Evolutionary conservation across 1,284 basidiomycete species (phyloP).

Genomic region (Cryptococcus sp.): DNA sequence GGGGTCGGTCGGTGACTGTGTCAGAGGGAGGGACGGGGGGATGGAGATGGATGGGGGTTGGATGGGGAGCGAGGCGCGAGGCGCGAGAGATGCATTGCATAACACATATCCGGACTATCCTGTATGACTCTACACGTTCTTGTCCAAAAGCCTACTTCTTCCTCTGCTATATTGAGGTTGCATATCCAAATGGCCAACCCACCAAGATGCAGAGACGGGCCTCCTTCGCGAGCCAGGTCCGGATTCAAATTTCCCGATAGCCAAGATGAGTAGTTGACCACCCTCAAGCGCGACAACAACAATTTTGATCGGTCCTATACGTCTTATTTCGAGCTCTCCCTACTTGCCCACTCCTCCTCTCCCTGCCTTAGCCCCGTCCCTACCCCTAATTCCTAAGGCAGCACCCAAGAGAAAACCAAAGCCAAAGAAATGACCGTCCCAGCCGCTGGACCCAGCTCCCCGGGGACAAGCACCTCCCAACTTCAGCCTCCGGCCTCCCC

Average conservation of each 20-base stretch:
- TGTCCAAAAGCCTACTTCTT: neutral
- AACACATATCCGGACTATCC: neutral
- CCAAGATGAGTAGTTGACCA: no score
- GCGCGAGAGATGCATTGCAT: conserved; percentile 6
- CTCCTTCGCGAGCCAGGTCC: no score
- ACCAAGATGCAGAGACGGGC: no score
- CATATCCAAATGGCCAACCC: no score
- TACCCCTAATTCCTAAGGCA: no score
- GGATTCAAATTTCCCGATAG: no score
- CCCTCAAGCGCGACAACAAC: no score
- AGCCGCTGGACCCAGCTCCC: neutral
- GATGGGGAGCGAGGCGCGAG: conserved; percentile 1
- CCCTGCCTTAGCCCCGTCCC: no score
- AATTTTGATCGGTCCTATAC: no score
- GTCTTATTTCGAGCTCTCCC: no score
- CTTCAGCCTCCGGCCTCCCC: neutral
- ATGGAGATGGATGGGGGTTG: neutral
- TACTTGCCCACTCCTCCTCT: no score
- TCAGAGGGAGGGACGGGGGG: neutral
- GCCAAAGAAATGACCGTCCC: neutral
- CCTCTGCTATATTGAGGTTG: no score
- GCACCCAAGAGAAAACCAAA: neutral
- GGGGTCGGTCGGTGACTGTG: neutral
- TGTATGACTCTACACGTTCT: neutral
- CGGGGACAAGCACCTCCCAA: neutral